A percentile compares a stretch with the other conserved stretches of the same genome.
Evolutionary conservation across 768 basidiomycete genomes (phyloP).

Genomic region (Sarcodon sp.): DNA sequence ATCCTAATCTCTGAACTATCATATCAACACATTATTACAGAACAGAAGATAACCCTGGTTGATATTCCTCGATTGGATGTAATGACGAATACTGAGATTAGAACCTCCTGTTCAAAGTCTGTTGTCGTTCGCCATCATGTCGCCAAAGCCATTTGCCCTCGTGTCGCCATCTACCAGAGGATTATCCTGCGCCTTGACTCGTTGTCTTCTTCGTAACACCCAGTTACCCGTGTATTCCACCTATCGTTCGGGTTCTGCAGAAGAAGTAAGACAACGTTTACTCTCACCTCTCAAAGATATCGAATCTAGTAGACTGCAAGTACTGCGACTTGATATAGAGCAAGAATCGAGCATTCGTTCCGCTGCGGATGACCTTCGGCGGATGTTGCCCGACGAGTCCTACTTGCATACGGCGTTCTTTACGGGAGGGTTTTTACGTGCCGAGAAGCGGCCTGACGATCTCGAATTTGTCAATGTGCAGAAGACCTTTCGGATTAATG

Average conservation of each 20-base stretch:
- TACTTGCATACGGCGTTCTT: constrained; percentile 43
- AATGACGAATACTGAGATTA: not conserved
- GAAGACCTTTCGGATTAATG: constrained; percentile 42
- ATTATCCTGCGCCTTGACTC: constrained; percentile 39
- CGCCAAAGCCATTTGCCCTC: constrained; percentile 29
- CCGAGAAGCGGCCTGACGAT: constrained; percentile 41
- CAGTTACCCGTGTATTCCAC: constrained; percentile 42
- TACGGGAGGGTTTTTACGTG: constrained; percentile 39
- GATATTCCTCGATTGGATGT: no score
- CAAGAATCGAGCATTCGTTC: constrained; percentile 36
- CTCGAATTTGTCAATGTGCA: constrained; percentile 26
- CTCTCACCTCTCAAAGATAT: constrained; percentile 28
- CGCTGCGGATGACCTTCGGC: constrained; percentile 29
- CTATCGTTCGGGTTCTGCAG: constrained; percentile 26
- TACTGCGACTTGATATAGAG: constrained; percentile 37
- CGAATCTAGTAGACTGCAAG: constrained; percentile 28
- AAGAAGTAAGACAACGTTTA: constrained; percentile 25
- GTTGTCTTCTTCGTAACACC: constrained; percentile 38
- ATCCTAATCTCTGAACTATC: no score
- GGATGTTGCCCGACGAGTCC: constrained; percentile 21
- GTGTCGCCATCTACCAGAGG: constrained; percentile 45
- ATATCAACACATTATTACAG: no score
- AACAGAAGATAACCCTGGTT: no score
- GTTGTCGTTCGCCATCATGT: not conserved
- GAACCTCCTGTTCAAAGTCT: not conserved